Percentiles rank a stretch among this genome's conserved stretches.
Evolutionary conservation across 2,329 filamentous ascomycete genomes (phyloP).

Genomic region (Endoconidiophora polonica): DNA sequence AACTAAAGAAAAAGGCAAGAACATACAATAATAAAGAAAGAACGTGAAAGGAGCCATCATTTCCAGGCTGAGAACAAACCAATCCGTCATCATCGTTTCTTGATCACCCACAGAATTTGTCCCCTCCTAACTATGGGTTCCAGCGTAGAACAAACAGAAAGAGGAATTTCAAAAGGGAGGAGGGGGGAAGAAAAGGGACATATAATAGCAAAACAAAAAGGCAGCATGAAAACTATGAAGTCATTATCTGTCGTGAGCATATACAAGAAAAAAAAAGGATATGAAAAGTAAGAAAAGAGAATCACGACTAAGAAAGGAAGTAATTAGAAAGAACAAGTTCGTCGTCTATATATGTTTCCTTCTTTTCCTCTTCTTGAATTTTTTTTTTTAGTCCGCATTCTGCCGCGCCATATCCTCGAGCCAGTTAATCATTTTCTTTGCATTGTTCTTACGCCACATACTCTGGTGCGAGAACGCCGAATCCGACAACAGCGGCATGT

Average conservation of each 20-base stretch:
- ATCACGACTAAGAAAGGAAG: neutral
- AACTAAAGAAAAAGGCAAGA: neutral
- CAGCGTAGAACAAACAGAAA: too few relatives aligned
- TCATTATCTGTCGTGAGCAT: neutral
- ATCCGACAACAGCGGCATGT: neutral
- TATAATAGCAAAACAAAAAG: conserved; percentile 11
- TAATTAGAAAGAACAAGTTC: too few relatives aligned
- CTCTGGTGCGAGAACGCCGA: neutral
- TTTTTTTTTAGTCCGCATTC: too few relatives aligned
- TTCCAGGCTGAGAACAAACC: too few relatives aligned
- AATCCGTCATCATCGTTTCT: too few relatives aligned
- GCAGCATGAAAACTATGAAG: neutral
- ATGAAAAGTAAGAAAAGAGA: neutral
- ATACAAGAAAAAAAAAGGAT: neutral
- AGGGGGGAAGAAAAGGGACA: too few relatives aligned
- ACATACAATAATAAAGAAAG: conserved; percentile 3
- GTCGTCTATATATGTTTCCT: too few relatives aligned
- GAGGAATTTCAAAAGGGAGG: too few relatives aligned
- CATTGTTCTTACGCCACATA: neutral
- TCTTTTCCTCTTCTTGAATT: too few relatives aligned
- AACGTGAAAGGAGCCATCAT: too few relatives aligned
- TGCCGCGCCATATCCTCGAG: neutral
- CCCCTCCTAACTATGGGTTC: too few relatives aligned
- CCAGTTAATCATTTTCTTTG: conserved; percentile 1
- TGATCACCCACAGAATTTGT: too few relatives aligned